Conservation (phyloP, 306 rosid genomes). For the Rubus parviflorus region DNA sequence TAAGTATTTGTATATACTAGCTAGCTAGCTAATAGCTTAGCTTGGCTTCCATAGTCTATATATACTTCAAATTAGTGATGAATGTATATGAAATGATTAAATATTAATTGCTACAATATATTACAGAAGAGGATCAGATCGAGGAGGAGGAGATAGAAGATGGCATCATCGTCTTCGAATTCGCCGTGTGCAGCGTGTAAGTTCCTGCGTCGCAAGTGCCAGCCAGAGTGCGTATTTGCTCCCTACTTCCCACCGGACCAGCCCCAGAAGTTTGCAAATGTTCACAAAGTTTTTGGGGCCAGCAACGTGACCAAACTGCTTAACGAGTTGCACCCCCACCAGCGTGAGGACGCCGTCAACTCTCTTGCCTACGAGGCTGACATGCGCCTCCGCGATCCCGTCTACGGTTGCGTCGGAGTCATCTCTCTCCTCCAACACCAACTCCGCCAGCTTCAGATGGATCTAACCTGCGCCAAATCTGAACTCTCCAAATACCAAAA, state of each 20-base stretch:
- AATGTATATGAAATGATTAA: too few species aligned
- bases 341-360: constrained; percentile 91
- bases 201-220: constrained; percentile 91
- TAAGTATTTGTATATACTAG: not conserved
- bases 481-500: constrained; percentile 80
- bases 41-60: not conserved
- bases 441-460: constrained; percentile 94
- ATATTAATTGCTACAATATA: not conserved
- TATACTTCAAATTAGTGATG: not conserved
- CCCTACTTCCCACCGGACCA: constrained; percentile 98
- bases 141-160: constrained; percentile 22
- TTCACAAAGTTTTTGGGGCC: constrained; percentile 90
- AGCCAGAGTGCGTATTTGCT: constrained; percentile 90
- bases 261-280: constrained; percentile 91
- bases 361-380: constrained; percentile 97
- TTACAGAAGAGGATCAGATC: constrained; percentile 9
- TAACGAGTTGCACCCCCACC: constrained; percentile 89
- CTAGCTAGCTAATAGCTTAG: not conserved
- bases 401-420: constrained; percentile 90
- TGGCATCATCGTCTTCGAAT: constrained; percentile 53
- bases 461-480: constrained; percentile 84
- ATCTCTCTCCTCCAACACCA: constrained; percentile 94
- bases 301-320: constrained; percentile 91
- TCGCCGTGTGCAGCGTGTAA: constrained; percentile 98
- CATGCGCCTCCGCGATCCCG: constrained; percentile 95